Evolutionary conservation across 208 protist genomes (phyloP).

Genomic region (Leishmania lainsoni): DNA sequence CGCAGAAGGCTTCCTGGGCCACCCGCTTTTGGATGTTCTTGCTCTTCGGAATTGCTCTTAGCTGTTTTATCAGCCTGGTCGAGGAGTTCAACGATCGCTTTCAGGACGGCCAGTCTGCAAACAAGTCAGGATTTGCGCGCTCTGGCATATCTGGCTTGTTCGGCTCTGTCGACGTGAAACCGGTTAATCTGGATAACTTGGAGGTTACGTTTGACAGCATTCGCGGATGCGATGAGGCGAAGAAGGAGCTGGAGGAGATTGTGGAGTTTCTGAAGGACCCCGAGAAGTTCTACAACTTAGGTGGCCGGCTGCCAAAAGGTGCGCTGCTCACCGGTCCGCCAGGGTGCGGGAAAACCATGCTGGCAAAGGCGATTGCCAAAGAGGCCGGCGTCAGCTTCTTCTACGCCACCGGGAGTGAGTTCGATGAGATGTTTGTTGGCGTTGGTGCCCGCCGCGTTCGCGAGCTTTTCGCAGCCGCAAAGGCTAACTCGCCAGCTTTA

Average conservation of each 20-base stretch:
- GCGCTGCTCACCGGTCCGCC: slow-evolving; percentile 97
- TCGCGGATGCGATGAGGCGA: slow-evolving; percentile 91
- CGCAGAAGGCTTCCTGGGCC: slow-evolving; percentile 68
- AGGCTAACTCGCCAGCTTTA: slow-evolving; percentile 93
- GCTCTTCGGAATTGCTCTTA: slow-evolving; percentile 78
- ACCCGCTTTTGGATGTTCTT: slow-evolving; percentile 68
- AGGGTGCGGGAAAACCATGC: slow-evolving; percentile 97
- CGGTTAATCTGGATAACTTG: slow-evolving; percentile 79
- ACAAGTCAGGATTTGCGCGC: slow-evolving; percentile 33
- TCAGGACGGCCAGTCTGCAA: slow-evolving; percentile 34
- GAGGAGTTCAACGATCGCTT: slow-evolving; percentile 34
- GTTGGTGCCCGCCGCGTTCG: slow-evolving; percentile 95
- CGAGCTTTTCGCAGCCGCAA: slow-evolving; percentile 95
- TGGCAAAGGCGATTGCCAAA: slow-evolving; percentile 93
- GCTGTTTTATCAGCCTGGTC: slow-evolving; percentile 53
- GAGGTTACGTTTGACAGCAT: slow-evolving; percentile 89
- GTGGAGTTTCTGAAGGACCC: slow-evolving; percentile 96
- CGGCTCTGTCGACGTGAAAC: slow-evolving; percentile 57
- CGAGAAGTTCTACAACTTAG: slow-evolving; percentile 92
- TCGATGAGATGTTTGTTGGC: slow-evolving; percentile 98
- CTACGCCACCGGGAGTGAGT: slow-evolving; percentile 94
- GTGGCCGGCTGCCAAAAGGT: slow-evolving; percentile 96
- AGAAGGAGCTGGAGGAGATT: slow-evolving; percentile 92
- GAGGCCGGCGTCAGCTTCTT: slow-evolving; percentile 97
- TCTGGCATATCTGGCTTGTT: slow-evolving; percentile 45